Evolutionary conservation across 2,329 filamentous ascomycete species (phyloP).

Genomic region (Diaporthe batatas): DNA sequence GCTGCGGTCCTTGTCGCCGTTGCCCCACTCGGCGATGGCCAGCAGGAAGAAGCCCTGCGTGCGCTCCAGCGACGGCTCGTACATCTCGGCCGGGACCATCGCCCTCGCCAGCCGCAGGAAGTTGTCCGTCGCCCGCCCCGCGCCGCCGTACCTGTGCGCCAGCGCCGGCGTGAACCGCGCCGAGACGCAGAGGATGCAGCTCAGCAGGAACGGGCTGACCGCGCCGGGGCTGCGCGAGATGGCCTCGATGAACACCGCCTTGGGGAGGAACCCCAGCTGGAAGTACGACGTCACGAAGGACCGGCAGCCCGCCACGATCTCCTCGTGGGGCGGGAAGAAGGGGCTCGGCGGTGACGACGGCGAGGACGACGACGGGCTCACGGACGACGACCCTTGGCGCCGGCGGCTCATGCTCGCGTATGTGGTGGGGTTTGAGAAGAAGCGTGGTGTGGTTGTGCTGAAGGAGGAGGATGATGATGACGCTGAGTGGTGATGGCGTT

Average conservation of each 20-base stretch:
- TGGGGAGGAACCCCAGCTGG: slow-evolving; percentile 52
- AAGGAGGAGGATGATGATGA: neutral
- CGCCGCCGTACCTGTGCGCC: slow-evolving; percentile 45
- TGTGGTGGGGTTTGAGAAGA: slow-evolving; percentile 15
- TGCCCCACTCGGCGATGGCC: slow-evolving; percentile 52
- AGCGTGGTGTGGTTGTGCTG: slow-evolving; percentile 27
- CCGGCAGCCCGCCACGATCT: slow-evolving; percentile 49
- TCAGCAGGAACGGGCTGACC: slow-evolving; percentile 49
- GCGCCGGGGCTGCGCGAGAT: slow-evolving; percentile 44
- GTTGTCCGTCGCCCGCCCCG: slow-evolving; percentile 47
- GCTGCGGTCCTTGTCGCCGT: slow-evolving; percentile 50
- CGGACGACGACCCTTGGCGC: slow-evolving; percentile 27
- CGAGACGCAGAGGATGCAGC: slow-evolving; percentile 50
- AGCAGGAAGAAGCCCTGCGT: slow-evolving; percentile 52
- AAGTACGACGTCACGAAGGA: slow-evolving; percentile 50
- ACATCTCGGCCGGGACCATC: slow-evolving; percentile 50
- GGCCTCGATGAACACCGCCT: slow-evolving; percentile 49
- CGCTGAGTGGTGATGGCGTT: neutral
- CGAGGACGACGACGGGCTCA: neutral
- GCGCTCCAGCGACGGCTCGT: slow-evolving; percentile 47
- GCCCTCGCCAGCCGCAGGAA: slow-evolving; percentile 47
- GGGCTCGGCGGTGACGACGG: slow-evolving; percentile 8
- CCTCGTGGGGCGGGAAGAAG: slow-evolving; percentile 45
- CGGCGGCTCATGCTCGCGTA: slow-evolving; percentile 30
- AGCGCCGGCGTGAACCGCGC: slow-evolving; percentile 50